Evolutionary conservation across 495 filamentous ascomycete genomes (phyloP).

Genomic region (Hypomontagnella submonticulosa): DNA sequence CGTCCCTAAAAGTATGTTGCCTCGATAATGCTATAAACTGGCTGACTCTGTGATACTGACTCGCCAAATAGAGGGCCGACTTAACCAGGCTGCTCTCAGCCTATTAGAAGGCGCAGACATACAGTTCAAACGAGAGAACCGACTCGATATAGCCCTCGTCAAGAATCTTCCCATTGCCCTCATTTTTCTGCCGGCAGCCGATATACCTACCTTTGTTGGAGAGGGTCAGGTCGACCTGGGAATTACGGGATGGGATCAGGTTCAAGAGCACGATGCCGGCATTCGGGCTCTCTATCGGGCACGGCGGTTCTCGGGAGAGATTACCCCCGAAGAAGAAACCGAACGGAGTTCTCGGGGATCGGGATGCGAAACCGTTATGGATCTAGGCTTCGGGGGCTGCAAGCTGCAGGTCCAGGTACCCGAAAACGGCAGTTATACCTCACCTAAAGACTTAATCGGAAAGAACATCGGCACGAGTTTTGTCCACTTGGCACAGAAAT

Average conservation of each 20-base stretch:
- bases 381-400: constrained; percentile 90
- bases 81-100: constrained; percentile 85
- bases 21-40: constrained; percentile 13
- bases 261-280: constrained; percentile 86
- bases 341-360: constrained; percentile 47
- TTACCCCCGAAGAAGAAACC: constrained; percentile 51
- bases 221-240: constrained; percentile 93
- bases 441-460: constrained; percentile 83
- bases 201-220: constrained; percentile 96
- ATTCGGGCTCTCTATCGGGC: constrained; percentile 64
- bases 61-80: constrained; percentile 78
- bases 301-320: constrained; percentile 64
- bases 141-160: constrained; percentile 95
- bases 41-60: constrained; percentile 32
- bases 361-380: constrained; percentile 83
- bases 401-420: constrained; percentile 96
- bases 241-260: constrained; percentile 93
- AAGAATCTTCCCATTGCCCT: constrained; percentile 95
- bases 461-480: constrained; percentile 97
- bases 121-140: constrained; percentile 91
- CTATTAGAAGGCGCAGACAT: constrained; percentile 93
- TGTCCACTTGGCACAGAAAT: constrained; percentile 78
- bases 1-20: constrained; percentile 89
- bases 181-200: constrained; percentile 95
- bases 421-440: constrained; percentile 76